phyloP scores from a whole-genome alignment of 2,329 filamentous ascomycete species.

The Aspergillus spinulosporus region DNA sequence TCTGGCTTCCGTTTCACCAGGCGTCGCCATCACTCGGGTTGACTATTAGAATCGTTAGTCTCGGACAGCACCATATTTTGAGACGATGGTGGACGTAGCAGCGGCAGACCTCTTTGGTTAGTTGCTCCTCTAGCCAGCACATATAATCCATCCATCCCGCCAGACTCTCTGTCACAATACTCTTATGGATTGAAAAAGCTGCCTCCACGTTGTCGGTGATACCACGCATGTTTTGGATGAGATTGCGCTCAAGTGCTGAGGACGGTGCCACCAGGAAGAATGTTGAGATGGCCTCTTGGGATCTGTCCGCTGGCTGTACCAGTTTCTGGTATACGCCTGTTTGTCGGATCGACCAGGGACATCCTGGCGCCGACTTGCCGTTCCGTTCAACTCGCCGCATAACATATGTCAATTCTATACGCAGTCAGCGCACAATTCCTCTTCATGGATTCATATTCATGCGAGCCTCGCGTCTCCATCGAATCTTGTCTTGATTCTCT shows the following conservation, averaged over 20 bases:
- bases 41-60: too few species aligned
- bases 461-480: too few species aligned
- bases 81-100: not conserved
- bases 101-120: slow-evolving; percentile 11
- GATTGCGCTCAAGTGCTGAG: not conserved
- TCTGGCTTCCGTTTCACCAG: not conserved
- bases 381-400: slow-evolving; percentile 18
- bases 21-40: too few species aligned
- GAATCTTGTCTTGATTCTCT: slow-evolving; percentile 4
- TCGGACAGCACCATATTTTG: too few species aligned
- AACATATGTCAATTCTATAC: slow-evolving; percentile 17
- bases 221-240: not conserved
- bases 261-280: slow-evolving; percentile 17
- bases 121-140: slow-evolving; percentile 18
- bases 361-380: slow-evolving; percentile 1
- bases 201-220: not conserved
- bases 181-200: slow-evolving; percentile 12
- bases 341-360: slow-evolving; percentile 21
- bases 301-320: slow-evolving; percentile 2
- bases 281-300: not conserved
- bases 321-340: slow-evolving; percentile 19
- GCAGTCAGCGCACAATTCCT: not conserved
- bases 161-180: slow-evolving; percentile 14
- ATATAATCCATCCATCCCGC: slow-evolving; percentile 20
- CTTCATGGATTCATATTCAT: too few species aligned